A percentile compares a stretch with the other conserved stretches of the same genome.
Evolutionary conservation across 2,329 filamentous ascomycete species (phyloP).

Genomic region (Cercospora sp.): DNA sequence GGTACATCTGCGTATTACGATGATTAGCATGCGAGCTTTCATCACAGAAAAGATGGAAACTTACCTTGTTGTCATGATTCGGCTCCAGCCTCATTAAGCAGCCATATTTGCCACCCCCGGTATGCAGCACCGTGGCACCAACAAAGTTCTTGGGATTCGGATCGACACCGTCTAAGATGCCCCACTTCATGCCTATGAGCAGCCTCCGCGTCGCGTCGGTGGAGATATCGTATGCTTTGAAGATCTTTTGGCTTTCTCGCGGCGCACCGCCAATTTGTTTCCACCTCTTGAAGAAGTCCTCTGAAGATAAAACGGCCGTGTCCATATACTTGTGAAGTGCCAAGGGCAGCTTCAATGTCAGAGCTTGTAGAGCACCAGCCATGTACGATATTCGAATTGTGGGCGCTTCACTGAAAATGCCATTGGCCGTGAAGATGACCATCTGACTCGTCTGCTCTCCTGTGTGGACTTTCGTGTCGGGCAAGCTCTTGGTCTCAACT

Average conservation of each 20-base stretch:
- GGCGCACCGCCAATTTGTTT: constrained; percentile 92
- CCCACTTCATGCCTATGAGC: constrained; percentile 87
- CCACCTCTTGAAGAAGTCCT: constrained; percentile 99
- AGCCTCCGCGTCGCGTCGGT: constrained; percentile 69
- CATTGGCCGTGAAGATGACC: constrained; percentile 87
- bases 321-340: constrained; percentile 97
- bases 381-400: constrained; percentile 94
- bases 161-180: constrained; percentile 80
- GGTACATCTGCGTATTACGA: constrained; percentile 71
- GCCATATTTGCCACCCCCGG: constrained; percentile 85
- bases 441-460: constrained; percentile 86
- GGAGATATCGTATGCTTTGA: constrained; percentile 67
- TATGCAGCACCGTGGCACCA: constrained; percentile 83
- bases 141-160: constrained; percentile 93
- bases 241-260: constrained; percentile 84
- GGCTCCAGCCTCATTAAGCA: constrained; percentile 92
- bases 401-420: constrained; percentile 77
- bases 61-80: constrained; percentile 86
- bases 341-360: constrained; percentile 88
- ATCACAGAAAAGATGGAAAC: constrained; percentile 37
- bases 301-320: constrained; percentile 76
- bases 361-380: constrained; percentile 85
- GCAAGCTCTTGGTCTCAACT: constrained; percentile 83
- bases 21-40: constrained; percentile 21
- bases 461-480: constrained; percentile 75